phyloP scores from a whole-genome alignment of 805 yeast genomes.

The Wickerhamiella vanderwaltii region DNA sequence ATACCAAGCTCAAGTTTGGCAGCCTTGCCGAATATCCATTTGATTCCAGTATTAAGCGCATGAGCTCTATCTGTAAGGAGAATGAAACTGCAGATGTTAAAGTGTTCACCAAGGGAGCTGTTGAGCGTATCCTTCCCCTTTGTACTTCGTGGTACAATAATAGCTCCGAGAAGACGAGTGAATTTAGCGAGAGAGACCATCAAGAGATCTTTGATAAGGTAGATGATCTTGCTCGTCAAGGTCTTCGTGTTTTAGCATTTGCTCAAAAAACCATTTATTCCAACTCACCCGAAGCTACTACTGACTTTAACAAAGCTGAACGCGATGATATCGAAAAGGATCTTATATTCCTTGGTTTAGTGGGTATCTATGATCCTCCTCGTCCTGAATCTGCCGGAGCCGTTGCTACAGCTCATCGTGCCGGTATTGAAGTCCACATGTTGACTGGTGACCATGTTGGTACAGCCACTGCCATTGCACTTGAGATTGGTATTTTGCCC shows the following conservation, averaged over 20 bases:
- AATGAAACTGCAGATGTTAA: constrained; percentile 24
- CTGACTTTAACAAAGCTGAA: constrained; percentile 10
- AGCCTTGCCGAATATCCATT: constrained; percentile 59
- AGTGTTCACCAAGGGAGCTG: constrained; percentile 61
- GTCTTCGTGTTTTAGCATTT: constrained; percentile 63
- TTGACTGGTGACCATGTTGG: constrained; percentile 73
- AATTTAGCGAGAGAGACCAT: constrained; percentile 33
- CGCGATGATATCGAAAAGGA: constrained; percentile 40
- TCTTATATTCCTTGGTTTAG: constrained; percentile 50
- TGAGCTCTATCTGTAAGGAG: constrained; percentile 47
- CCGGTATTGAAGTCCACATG: constrained; percentile 73
- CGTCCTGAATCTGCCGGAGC: constrained; percentile 54
- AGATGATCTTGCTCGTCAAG: constrained; percentile 48
- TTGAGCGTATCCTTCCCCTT: constrained; percentile 49
- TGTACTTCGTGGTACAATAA: constrained; percentile 41
- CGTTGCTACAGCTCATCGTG: constrained; percentile 54
- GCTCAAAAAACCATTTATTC: constrained; percentile 34
- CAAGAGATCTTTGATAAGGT: constrained; percentile 40
- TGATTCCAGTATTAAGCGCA: constrained; percentile 60
- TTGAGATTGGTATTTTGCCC: constrained; percentile 68
- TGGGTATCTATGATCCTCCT: constrained; percentile 76
- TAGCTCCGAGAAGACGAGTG: constrained; percentile 15
- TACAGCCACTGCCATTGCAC: constrained; percentile 69
- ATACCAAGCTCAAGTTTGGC: constrained; percentile 8
- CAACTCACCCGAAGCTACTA: constrained; percentile 19